phyloP scores from a whole-genome alignment of 768 basidiomycete genomes.

The Leccinum variicolor region DNA sequence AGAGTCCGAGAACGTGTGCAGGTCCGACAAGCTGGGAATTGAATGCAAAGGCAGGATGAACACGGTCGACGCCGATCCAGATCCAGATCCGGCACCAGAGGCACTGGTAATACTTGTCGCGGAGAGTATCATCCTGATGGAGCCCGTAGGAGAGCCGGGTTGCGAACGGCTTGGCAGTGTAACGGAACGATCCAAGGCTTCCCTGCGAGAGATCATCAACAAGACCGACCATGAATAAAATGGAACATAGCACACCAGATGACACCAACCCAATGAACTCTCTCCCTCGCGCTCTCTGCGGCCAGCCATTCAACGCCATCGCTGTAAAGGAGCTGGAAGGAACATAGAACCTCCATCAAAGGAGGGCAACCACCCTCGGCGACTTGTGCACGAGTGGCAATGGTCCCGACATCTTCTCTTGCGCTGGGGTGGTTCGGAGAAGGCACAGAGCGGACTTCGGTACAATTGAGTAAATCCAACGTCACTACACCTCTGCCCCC shows the following conservation, averaged over 20 bases:
- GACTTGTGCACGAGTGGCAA: constrained; percentile 68
- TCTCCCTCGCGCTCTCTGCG: constrained; percentile 79
- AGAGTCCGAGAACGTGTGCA: no score
- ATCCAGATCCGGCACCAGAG: no score
- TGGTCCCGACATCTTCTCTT: constrained; percentile 80
- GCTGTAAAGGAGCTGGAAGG: constrained; percentile 86
- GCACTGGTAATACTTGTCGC: no score
- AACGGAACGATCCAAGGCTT: constrained; percentile 66
- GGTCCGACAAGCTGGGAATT: no score
- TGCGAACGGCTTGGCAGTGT: constrained; percentile 45
- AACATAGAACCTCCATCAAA: constrained; percentile 73
- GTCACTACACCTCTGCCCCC: no score
- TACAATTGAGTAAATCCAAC: constrained; percentile 84
- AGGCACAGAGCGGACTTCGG: constrained; percentile 78
- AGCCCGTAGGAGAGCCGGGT: neutral
- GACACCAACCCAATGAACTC: constrained; percentile 88
- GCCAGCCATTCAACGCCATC: constrained; percentile 89
- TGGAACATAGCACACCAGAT: constrained; percentile 59
- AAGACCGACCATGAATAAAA: neutral
- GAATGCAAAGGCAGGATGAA: no score
- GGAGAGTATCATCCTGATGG: no score
- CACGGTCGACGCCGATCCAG: no score
- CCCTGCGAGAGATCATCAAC: constrained; percentile 45
- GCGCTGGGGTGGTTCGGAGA: constrained; percentile 80
- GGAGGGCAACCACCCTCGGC: constrained; percentile 39